Percentiles rank a stretch among this genome's conserved stretches.
Conservation (phyloP, 345 rosid species). For the Rhodomyrtus tomentosa region DNA sequence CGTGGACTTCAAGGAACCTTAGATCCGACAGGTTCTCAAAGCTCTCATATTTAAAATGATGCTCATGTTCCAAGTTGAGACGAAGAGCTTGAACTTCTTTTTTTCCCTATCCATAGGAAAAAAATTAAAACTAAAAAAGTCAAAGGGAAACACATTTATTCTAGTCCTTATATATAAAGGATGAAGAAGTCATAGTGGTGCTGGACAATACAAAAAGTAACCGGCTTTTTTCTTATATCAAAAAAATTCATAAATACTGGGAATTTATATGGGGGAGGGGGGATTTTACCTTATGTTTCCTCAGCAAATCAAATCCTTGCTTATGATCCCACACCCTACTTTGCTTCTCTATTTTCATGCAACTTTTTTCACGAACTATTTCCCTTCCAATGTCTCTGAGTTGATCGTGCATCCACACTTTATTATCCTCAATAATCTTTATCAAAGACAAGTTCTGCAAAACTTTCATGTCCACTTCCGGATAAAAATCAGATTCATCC, state of each 20-base stretch:
- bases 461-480: too few relatives aligned
- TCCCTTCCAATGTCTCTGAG: neutral
- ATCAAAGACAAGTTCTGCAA: neutral
- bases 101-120: neutral
- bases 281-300: neutral
- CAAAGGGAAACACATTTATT: neutral
- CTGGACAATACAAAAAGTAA: too few relatives aligned
- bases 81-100: neutral
- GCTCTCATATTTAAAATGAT: neutral
- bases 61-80: accelerated
- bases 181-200: too few relatives aligned
- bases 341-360: neutral
- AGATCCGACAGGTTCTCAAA: neutral
- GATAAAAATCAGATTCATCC: too few relatives aligned
- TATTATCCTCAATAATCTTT: neutral
- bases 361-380: neutral
- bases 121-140: neutral
- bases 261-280: too few relatives aligned
- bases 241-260: too few relatives aligned
- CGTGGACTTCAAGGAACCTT: neutral
- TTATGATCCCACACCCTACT: neutral
- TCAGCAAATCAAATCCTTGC: neutral
- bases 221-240: too few relatives aligned
- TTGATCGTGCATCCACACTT: neutral
- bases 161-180: neutral